Evolutionary conservation across 2,329 filamentous ascomycete genomes (phyloP).

Genomic region (Penicillium polonicum): DNA sequence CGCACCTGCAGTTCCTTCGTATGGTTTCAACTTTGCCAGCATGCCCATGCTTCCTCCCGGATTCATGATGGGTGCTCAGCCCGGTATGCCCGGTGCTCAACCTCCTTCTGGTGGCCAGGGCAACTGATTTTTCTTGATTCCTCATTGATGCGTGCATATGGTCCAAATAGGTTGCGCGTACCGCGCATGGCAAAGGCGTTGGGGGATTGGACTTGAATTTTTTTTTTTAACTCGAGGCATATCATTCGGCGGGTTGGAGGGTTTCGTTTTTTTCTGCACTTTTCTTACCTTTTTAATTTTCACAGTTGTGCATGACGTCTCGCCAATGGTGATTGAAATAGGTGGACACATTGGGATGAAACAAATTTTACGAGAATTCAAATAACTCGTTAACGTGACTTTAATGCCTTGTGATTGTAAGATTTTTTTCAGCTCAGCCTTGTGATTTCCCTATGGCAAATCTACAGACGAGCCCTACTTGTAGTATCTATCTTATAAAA

Average conservation of each 20-base stretch:
- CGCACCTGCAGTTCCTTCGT: slow-evolving; percentile 55
- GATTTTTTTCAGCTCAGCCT: too few species aligned
- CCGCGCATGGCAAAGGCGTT: slow-evolving; percentile 10
- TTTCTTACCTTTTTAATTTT: slow-evolving; percentile 1
- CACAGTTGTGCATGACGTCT: neutral
- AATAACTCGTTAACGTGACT: neutral
- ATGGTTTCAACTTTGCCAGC: slow-evolving; percentile 53
- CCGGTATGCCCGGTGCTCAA: slow-evolving; percentile 33
- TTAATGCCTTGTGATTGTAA: neutral
- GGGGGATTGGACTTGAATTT: neutral
- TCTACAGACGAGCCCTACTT: neutral
- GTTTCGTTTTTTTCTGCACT: neutral
- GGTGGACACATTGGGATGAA: neutral
- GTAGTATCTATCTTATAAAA: neutral
- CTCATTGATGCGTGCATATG: slow-evolving; percentile 8
- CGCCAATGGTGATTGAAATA: neutral
- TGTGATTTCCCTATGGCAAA: neutral
- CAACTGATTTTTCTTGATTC: slow-evolving; percentile 21
- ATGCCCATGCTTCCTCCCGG: slow-evolving; percentile 51
- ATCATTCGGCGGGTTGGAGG: slow-evolving; percentile 5
- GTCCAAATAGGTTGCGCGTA: slow-evolving; percentile 2
- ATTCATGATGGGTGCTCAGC: slow-evolving; percentile 46
- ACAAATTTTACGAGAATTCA: neutral
- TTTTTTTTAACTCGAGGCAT: slow-evolving; percentile 4
- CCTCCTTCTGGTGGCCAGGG: slow-evolving; percentile 43